Evolutionary conservation across 2,329 filamentous ascomycete genomes (phyloP).

Genomic region (Aspergillus candidus): DNA sequence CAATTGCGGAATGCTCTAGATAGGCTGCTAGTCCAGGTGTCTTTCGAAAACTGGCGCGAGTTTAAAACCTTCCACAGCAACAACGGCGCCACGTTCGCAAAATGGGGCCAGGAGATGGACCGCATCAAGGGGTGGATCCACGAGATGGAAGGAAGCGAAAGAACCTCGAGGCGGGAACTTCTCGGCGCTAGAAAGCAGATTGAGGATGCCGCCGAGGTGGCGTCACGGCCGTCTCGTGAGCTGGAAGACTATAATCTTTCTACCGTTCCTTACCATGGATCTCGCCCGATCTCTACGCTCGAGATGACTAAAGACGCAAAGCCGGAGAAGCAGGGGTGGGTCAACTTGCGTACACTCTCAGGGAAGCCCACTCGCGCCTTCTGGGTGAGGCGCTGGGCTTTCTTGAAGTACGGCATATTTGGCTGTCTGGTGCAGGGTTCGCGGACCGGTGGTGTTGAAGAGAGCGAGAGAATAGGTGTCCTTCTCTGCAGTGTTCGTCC

Average conservation of each 20-base stretch:
- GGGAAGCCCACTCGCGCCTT: slow-evolving; percentile 85
- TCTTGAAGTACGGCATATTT: slow-evolving; percentile 91
- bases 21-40: slow-evolving; percentile 76
- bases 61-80: slow-evolving; percentile 67
- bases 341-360: slow-evolving; percentile 73
- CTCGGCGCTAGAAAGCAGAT: slow-evolving; percentile 73
- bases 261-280: slow-evolving; percentile 81
- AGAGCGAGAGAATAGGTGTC: slow-evolving; percentile 93
- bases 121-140: slow-evolving; percentile 86
- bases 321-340: slow-evolving; percentile 87
- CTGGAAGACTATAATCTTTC: slow-evolving; percentile 87
- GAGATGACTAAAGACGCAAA: slow-evolving; percentile 47
- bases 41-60: slow-evolving; percentile 82
- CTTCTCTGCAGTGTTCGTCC: slow-evolving; percentile 88
- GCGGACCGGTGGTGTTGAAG: slow-evolving; percentile 76
- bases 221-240: slow-evolving; percentile 77
- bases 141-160: slow-evolving; percentile 88
- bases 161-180: slow-evolving; percentile 74
- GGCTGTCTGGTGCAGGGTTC: slow-evolving; percentile 83
- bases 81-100: slow-evolving; percentile 55
- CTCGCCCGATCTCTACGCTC: slow-evolving; percentile 57
- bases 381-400: slow-evolving; percentile 92
- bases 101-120: slow-evolving; percentile 76
- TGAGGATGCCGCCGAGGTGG: slow-evolving; percentile 66
- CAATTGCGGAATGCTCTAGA: slow-evolving; percentile 80